Evolutionary conservation across 2,329 filamentous ascomycete species (phyloP), one percentile per base, ranked within the genome.

Genomic region (Lasiodiplodia theobromae): DNA sequence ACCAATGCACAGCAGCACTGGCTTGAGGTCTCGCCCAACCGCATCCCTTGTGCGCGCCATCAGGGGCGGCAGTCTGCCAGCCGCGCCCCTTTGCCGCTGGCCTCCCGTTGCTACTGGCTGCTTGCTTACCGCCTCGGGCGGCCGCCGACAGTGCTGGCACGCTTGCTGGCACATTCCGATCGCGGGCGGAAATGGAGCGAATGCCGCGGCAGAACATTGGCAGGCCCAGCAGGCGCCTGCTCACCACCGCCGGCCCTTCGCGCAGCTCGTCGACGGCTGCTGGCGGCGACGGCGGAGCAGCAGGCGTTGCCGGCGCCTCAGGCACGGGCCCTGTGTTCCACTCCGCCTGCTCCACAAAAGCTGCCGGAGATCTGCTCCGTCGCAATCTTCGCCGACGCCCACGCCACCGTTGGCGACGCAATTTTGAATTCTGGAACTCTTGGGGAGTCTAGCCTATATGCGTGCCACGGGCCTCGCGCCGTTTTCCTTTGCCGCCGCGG

Each of bases 291-390:
- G 44, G 44, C 60, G 60, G 60, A 52, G 60, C 60, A 52, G 60
- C 60, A 67, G 40, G 53, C 65, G 23, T 60, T 51, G 65, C 40
- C 54, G 44, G 54, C 65, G 40, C 40, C 64, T 40, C 49, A 31
- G 8, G 54, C 65, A 67, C 65, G 65, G 65, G 65, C 65, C 65
- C 47, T 8, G 21, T 54, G 23, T 58, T 56, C 53, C 51, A 47
- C 65, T 56, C 37, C 31, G 65, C 54, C 31, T 44, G 65, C 65
- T 67, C 65, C 65, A 67, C 65, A 67, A 67, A 67, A 57, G 31
- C 31, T 14, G 65, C 34, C 54, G 65, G 65, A 67, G 65, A 67
- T 67, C 65, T 40, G 54, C 31, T 52, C 54, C 65, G 53, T 66
- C 53, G 53, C 65, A 67, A 64, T 64, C 60, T 52, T 51, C 44